Conservation (phyloP, 371 early-diverging fungal genomes). For the Mucor mucedo region DNA sequence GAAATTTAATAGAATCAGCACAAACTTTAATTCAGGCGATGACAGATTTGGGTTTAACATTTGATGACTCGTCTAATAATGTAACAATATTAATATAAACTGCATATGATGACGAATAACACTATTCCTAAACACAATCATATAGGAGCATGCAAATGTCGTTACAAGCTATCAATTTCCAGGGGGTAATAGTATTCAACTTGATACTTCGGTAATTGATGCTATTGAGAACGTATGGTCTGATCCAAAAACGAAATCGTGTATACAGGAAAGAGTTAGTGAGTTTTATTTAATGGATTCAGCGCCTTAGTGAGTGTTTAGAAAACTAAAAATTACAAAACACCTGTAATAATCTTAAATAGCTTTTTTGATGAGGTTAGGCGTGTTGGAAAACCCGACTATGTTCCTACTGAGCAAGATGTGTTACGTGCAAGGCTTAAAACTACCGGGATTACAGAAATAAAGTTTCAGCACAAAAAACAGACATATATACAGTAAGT, state of each 20-base stretch:
- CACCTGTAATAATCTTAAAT: background rate
- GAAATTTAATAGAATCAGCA: slow-evolving; percentile 80
- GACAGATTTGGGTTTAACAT: slow-evolving; percentile 48
- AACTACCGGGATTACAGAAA: slow-evolving; percentile 83
- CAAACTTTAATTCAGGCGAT: slow-evolving; percentile 67
- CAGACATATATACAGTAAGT: slow-evolving; percentile 70
- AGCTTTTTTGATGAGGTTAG: slow-evolving; percentile 69
- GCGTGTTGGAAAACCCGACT: slow-evolving; percentile 62
- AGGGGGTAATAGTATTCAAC: slow-evolving; percentile 1
- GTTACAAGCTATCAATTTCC: slow-evolving; percentile 16
- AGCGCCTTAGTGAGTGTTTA: slow-evolving; percentile 70
- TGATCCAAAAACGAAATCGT: slow-evolving; percentile 62
- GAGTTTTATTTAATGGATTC: slow-evolving; percentile 87
- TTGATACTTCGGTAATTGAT: slow-evolving; percentile 45
- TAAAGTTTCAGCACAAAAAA: slow-evolving; percentile 73
- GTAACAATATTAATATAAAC: slow-evolving; percentile 17
- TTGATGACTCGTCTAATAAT: slow-evolving; percentile 65
- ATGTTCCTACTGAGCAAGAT: slow-evolving; percentile 74
- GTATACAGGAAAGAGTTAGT: slow-evolving; percentile 61
- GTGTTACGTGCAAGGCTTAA: slow-evolving; percentile 82
- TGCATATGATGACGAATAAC: slow-evolving; percentile 23
- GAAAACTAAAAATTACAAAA: background rate
- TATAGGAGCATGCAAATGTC: slow-evolving; percentile 5
- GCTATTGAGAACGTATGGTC: slow-evolving; percentile 72
- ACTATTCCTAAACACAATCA: background rate